Percentiles rank a stretch among this genome's conserved stretches.
phyloP scores from a whole-genome alignment of 78 protist genomes.

The Dictyostelium capitatum region DNA sequence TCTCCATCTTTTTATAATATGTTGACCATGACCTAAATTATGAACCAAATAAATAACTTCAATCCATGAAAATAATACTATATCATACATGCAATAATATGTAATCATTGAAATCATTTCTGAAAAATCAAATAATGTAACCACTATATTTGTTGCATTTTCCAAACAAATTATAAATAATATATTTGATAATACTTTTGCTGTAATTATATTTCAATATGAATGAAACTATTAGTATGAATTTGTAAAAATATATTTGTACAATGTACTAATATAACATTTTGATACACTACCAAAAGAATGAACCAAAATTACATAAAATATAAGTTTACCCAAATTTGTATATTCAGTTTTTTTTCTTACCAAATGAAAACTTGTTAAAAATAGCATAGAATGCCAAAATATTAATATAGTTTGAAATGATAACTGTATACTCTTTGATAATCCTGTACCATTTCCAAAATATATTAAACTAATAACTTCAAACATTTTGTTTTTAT shows the following conservation, averaged over 20 bases:
- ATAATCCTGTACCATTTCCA: conserved; percentile 51
- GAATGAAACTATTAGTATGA: background rate
- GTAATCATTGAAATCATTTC: conserved; percentile 44
- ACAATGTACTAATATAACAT: background rate
- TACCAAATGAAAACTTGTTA: background rate
- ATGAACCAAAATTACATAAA: conserved; percentile 31
- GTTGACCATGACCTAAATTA: conserved; percentile 67
- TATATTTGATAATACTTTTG: conserved; percentile 64
- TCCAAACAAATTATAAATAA: conserved; percentile 20
- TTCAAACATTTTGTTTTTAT: conserved; percentile 18
- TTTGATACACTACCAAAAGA: conserved; percentile 43
- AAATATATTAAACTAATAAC: conserved; percentile 59
- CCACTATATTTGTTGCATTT: background rate
- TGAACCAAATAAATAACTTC: conserved; percentile 62
- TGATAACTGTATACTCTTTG: conserved; percentile 14
- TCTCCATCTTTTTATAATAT: conserved; percentile 34
- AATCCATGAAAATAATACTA: conserved; percentile 67
- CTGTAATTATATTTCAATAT: background rate
- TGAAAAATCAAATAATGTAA: conserved; percentile 32
- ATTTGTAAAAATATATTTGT: background rate
- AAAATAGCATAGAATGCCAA: conserved; percentile 44
- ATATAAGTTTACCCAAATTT: conserved; percentile 25
- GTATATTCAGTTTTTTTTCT: background rate
- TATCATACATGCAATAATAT: conserved; percentile 73
- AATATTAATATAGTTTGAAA: conserved; percentile 10